Conservation (phyloP, 2,329 filamentous ascomycete species). For the Cadophora sp. region DNA sequence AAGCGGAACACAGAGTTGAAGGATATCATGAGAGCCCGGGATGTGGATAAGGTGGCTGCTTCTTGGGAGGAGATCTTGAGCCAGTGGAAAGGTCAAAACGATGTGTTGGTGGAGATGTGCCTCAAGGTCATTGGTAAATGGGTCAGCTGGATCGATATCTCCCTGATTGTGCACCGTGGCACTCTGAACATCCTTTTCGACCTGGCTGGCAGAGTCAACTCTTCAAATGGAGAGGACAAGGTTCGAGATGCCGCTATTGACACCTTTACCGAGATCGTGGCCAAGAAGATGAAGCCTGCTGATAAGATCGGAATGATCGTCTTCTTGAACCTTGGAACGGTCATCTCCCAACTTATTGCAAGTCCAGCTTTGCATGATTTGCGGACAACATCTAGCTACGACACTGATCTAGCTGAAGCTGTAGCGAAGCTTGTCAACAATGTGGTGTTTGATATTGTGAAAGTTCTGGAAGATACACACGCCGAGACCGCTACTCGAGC, state of each 20-base stretch:
- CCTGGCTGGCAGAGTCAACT: slow-evolving; percentile 78
- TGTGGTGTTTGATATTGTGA: slow-evolving; percentile 84
- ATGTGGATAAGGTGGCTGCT: slow-evolving; percentile 85
- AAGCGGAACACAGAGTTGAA: slow-evolving; percentile 91
- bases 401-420: slow-evolving; percentile 92
- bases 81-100: slow-evolving; percentile 70
- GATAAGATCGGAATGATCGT: slow-evolving; percentile 95
- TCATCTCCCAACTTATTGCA: slow-evolving; percentile 84
- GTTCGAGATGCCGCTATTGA: slow-evolving; percentile 92
- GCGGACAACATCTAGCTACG: slow-evolving; percentile 84
- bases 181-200: slow-evolving; percentile 88
- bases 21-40: slow-evolving; percentile 83
- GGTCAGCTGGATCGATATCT: slow-evolving; percentile 99
- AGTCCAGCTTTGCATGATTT: slow-evolving; percentile 82
- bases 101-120: slow-evolving; percentile 82
- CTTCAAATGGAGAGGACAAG: slow-evolving; percentile 70
- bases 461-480: slow-evolving; percentile 74
- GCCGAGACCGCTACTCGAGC: slow-evolving; percentile 69
- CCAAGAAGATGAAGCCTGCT: slow-evolving; percentile 94
- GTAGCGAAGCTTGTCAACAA: slow-evolving; percentile 96
- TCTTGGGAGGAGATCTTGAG: slow-evolving; percentile 93
- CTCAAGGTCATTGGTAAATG: slow-evolving; percentile 93
- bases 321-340: slow-evolving; percentile 85
- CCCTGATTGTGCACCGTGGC: slow-evolving; percentile 85
- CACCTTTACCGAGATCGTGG: slow-evolving; percentile 92